Evolutionary conservation across 106 monocot species (phyloP), one percentile per base, ranked within the genome.

Genomic region (Allium fistulosum): DNA sequence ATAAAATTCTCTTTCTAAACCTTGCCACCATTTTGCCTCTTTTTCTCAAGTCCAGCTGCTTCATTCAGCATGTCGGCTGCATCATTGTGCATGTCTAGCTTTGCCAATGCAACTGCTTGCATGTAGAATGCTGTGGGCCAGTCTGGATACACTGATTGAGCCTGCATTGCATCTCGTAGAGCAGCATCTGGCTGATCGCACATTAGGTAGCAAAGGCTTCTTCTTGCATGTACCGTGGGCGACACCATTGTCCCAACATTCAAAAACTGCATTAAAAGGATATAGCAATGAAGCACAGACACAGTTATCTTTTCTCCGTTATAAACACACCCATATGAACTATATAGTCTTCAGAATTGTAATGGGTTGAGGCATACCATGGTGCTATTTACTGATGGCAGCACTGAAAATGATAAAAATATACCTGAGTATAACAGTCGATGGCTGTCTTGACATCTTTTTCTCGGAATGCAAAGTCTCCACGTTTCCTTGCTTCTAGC

Each of bases 341-440:
- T 28, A 28, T 28, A 3, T 3, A 28, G 2, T 37, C 37, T 37
- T 37, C 37, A 5, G 37, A 37, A 4, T 37, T 37, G 4, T 37
- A 5, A 37, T 37, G 37, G 37, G 37, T 22, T 22, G 22, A 22
- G 22, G 22, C 22, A 22, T 22, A 22, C 22, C 22, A 22, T 1
- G 22, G 22, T 22, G 22, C 37, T 37, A 37, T 5, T 4, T 5
- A 37, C 37, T 5, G 37, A 37, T 37, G 37, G 37, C 37, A 26
- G 17, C 16, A 18, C 28, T 26, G 26, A 57, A 26, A 22, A 45
- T 17, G 10, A 64, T 27, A 62, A 63, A 12, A n/a, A 14, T 9
- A 26, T 79, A 94, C 94, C 94, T 94, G 86, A 65, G 90, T 53
- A 67, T 94, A 94, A 69, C 87, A 94, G 9, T 94, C 90, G 49